Conservation (phyloP, 2,329 filamentous ascomycete species). For the Xylaria multiplex region DNA sequence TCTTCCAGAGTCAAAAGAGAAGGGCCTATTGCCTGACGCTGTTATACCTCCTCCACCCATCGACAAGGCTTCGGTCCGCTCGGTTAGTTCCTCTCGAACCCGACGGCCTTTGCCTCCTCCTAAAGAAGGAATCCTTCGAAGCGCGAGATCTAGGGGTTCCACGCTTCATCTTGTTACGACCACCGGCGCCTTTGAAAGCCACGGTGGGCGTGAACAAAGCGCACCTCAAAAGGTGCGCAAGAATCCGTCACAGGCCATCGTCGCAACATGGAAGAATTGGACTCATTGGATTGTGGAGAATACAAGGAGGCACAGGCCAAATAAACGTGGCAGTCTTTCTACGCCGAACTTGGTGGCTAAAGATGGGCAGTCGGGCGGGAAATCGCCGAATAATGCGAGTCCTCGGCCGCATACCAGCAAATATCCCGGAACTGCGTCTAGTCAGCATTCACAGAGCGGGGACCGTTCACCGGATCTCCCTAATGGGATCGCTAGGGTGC, state of each 20-base stretch:
- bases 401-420: slow-evolving; percentile 71
- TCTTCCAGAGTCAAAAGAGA: slow-evolving; percentile 70
- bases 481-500: slow-evolving; percentile 59
- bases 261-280: slow-evolving; percentile 71
- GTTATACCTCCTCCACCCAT: slow-evolving; percentile 74
- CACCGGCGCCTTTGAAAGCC: slow-evolving; percentile 59
- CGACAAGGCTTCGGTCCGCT: slow-evolving; percentile 81
- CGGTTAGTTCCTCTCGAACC: slow-evolving; percentile 79
- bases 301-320: slow-evolving; percentile 62
- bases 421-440: slow-evolving; percentile 57
- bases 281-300: slow-evolving; percentile 71
- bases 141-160: slow-evolving; percentile 80
- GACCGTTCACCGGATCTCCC: slow-evolving; percentile 63
- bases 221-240: slow-evolving; percentile 61
- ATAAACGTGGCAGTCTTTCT: slow-evolving; percentile 64
- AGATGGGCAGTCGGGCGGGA: slow-evolving; percentile 54
- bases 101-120: slow-evolving; percentile 82
- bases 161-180: slow-evolving; percentile 86
- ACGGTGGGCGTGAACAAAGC: slow-evolving; percentile 42
- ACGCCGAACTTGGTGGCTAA: slow-evolving; percentile 68
- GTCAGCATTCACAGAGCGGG: slow-evolving; percentile 53
- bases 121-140: slow-evolving; percentile 78
- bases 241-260: slow-evolving; percentile 67
- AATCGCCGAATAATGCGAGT: slow-evolving; percentile 62
- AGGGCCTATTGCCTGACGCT: slow-evolving; percentile 56